A percentile compares a stretch with the other conserved stretches of the same genome.
Evolutionary conservation across 192 early-diverging fungal genomes (phyloP).

Genomic region (Oehlia diaphana): DNA sequence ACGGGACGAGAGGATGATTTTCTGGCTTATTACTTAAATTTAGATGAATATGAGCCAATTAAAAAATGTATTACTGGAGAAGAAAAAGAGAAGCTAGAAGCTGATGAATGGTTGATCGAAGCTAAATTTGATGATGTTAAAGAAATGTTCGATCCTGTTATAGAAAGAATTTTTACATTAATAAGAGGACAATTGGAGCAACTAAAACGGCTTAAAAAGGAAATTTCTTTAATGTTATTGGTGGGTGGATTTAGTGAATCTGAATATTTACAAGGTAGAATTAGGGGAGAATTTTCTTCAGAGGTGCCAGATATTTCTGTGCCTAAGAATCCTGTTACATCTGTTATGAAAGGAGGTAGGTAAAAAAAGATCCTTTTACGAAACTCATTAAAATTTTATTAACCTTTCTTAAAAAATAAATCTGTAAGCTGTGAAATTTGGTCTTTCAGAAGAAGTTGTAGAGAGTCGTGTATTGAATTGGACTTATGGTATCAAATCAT

Average conservation of each 20-base stretch:
- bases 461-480: background rate
- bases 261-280: slow-evolving; percentile 49
- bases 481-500: background rate
- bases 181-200: slow-evolving; percentile 51
- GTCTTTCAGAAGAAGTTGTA: slow-evolving; percentile 38
- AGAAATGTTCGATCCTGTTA: slow-evolving; percentile 57
- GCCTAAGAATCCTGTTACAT: slow-evolving; percentile 47
- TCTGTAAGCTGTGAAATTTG: slow-evolving; percentile 47
- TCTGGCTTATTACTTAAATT: background rate
- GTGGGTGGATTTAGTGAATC: slow-evolving; percentile 58
- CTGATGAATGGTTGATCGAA: slow-evolving; percentile 41
- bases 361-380: too few species aligned
- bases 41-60: background rate
- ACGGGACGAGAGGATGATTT: background rate
- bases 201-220: slow-evolving; percentile 34
- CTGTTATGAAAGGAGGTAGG: slow-evolving; percentile 50
- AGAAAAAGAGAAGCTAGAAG: slow-evolving; percentile 36
- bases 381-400: background rate
- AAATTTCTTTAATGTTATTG: slow-evolving; percentile 48
- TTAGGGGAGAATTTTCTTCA: slow-evolving; percentile 31
- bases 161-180: slow-evolving; percentile 49
- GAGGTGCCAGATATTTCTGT: slow-evolving; percentile 44
- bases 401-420: background rate
- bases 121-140: slow-evolving; percentile 43
- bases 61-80: background rate